phyloP scores from a whole-genome alignment of 2,329 filamentous ascomycete species.

The Mycosphaerella sp. region DNA sequence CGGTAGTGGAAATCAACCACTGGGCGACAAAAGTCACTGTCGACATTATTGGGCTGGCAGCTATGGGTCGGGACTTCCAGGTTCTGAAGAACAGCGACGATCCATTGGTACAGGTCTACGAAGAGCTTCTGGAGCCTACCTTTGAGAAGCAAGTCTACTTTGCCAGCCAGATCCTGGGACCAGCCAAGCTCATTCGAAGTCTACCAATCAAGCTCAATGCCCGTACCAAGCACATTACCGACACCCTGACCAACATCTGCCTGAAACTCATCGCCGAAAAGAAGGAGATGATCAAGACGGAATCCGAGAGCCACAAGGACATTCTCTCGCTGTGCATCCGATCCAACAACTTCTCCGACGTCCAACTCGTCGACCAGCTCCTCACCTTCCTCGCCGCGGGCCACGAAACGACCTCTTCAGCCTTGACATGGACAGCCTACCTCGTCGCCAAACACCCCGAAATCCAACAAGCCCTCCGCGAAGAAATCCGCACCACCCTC shows the following conservation, averaged over 20 bases:
- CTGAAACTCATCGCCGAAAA: conserved; percentile 46
- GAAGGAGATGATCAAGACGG: conserved; percentile 35
- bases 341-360: conserved; percentile 49
- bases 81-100: conserved; percentile 39
- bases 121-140: conserved; percentile 43
- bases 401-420: conserved; percentile 71
- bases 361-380: conserved; percentile 50
- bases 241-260: conserved; percentile 39
- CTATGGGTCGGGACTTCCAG: conserved; percentile 41
- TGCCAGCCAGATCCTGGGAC: conserved; percentile 36
- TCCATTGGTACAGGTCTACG: conserved; percentile 39
- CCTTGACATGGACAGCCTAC: conserved; percentile 71
- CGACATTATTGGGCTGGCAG: conserved; percentile 44
- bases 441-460: conserved; percentile 60
- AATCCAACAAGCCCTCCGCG: conserved; percentile 60
- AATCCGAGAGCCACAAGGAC: conserved; percentile 34
- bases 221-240: conserved; percentile 26
- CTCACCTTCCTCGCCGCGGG: conserved; percentile 52
- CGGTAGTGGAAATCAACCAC: conserved; percentile 39
- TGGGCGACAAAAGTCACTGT: conserved; percentile 42
- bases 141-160: conserved; percentile 45
- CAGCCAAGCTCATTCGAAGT: conserved; percentile 35
- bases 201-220: conserved; percentile 47
- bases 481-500: conserved; percentile 59
- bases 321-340: conserved; percentile 48